A percentile compares a stretch with the other conserved stretches of the same genome.
Conservation (phyloP, 1,139 yeast species). For the Magnusiomyces tetraspermus region DNA sequence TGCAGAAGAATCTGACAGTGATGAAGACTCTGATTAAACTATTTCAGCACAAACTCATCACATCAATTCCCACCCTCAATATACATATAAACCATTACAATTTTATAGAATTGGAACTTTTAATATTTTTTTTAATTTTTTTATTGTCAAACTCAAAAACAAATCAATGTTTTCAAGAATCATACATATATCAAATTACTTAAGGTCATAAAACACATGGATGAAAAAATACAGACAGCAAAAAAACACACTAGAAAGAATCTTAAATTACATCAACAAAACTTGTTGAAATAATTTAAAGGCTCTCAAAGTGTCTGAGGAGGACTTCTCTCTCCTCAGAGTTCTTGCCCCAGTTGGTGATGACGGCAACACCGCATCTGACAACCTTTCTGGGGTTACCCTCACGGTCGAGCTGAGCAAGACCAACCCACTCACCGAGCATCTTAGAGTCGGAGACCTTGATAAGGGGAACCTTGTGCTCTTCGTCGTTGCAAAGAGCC, state of each 20-base stretch:
- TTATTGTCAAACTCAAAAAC: too few relatives aligned
- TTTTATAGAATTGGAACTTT: too few relatives aligned
- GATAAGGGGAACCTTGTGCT: constrained; percentile 93
- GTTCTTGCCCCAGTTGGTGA: constrained; percentile 99
- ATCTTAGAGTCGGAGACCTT: constrained; percentile 99
- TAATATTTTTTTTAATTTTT: too few relatives aligned
- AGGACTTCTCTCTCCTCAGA: constrained; percentile 96
- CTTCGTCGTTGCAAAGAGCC: constrained; percentile 98
- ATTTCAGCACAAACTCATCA: too few relatives aligned
- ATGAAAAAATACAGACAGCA: background rate
- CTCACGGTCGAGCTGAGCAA: constrained; percentile 98
- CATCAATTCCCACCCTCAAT: too few relatives aligned
- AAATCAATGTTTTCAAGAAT: background rate
- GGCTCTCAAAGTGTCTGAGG: constrained; percentile 93
- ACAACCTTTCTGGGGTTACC: constrained; percentile 99
- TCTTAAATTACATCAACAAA: background rate
- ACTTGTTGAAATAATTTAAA: constrained; percentile 36
- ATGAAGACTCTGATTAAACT: constrained; percentile 2
- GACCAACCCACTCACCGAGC: constrained; percentile 99
- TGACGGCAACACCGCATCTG: constrained; percentile 99
- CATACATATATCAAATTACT: background rate
- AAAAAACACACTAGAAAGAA: background rate
- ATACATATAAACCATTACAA: too few relatives aligned
- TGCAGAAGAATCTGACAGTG: constrained; percentile 5
- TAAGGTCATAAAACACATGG: background rate